These are phyloP conservation scores for Botrytis byssoidea DNA, from an alignment of 2,329 filamentous ascomycete species.

Conservation along the genomic window DNA sequence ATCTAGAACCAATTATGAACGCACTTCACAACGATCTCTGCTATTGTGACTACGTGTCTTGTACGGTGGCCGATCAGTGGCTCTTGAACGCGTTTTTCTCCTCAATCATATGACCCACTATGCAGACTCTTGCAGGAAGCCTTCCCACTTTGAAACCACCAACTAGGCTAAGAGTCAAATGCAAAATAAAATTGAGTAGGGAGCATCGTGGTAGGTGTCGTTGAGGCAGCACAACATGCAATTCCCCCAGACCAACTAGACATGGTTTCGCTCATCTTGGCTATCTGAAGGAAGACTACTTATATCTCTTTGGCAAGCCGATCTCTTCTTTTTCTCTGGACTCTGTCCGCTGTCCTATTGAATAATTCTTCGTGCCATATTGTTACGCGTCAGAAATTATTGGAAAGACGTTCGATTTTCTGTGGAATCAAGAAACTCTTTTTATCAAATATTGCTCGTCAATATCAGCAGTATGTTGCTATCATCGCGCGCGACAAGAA, in stretches of 20 bases:
- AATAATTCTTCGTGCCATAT: neutral
- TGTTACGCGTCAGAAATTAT: neutral
- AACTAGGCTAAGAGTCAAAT: neutral
- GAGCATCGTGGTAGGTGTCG: neutral
- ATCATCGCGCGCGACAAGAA: neutral
- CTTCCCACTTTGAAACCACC: neutral
- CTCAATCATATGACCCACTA: neutral
- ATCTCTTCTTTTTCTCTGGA: neutral
- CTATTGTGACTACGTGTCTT: neutral
- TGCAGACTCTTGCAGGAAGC: conserved; percentile 4
- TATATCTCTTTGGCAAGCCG: neutral
- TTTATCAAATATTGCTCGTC: neutral
- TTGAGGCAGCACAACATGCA: neutral
- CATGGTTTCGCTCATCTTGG: neutral
- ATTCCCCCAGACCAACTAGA: neutral
- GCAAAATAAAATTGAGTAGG: neutral
- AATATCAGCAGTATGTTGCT: neutral
- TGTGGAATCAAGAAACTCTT: neutral
- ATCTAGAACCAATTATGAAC: neutral
- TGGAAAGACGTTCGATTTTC: neutral
- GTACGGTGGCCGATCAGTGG: neutral
- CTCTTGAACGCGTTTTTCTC: neutral
- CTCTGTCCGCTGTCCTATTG: neutral
- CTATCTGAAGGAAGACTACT: neutral
- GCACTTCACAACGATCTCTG: neutral